Evolutionary conservation across 257 asterid species (phyloP), one percentile per base, ranked within the genome.

Genomic region (Solanum pennellii): DNA sequence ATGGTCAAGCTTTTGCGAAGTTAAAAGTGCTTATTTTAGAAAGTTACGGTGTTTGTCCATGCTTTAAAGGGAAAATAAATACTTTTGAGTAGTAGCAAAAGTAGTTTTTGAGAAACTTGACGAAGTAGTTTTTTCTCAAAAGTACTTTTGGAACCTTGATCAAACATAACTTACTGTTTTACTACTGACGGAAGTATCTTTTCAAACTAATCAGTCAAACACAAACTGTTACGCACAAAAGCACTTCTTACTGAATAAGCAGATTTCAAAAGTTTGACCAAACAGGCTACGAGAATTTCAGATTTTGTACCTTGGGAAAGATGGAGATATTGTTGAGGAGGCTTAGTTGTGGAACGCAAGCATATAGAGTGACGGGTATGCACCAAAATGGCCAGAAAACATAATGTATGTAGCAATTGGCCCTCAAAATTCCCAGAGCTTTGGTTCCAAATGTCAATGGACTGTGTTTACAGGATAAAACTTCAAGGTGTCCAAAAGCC

Each of bases 371-470:
- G 37, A 87, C 41, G 0, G 89, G 89, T 45, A 87, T 59, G 74
- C 86, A 87, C 79, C 71, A 42, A 79, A 79, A 4, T 83, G 88
- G 86, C 80, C 89, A 82, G 4, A 62, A 79, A 39, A 84, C 86
- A 65, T 79, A 87, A 68, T 87, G 75, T 79, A 52, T 74, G 56
- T 79, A 87, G 72, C 89, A 76, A 39, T 47, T 71, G 39, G 84
- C 86, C 82, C 41, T 60, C 35, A 87, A 77, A 44, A 52, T 20
- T 39, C 86, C 86, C 69, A 65, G 7, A 41, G 83, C 83, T 39
- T 76, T 76, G 60, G 23, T 76, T 21, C 93, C 91, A n/a, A 87
- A 85, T 3, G 88, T 15, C 8, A 91, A 60, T 83, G 91, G 91
- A 31, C 88, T 83, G 21, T 83, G 86, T 62, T 88, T 89, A n/a